A percentile compares a stretch with the other conserved stretches of the same genome.
Evolutionary conservation across 257 asterid genomes (phyloP).

Genomic region (Solanum medicagineum): DNA sequence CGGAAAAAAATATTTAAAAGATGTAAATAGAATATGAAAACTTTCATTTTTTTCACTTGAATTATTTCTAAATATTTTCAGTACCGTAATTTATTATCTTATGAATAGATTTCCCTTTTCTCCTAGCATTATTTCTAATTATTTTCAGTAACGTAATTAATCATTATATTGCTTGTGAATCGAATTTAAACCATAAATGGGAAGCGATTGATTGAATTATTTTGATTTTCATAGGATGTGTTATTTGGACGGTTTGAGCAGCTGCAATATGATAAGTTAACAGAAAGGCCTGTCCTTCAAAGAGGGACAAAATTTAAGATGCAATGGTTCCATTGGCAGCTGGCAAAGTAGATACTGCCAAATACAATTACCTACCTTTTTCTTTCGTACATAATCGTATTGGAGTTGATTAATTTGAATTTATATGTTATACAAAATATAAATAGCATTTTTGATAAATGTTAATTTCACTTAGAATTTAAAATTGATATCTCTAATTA

Average conservation of each 20-base stretch:
- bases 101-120: background rate
- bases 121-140: background rate
- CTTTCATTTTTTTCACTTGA: background rate
- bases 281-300: background rate
- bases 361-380: background rate
- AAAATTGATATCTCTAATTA: no score
- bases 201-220: background rate
- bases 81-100: background rate
- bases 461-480: no score
- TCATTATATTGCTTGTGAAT: background rate
- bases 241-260: background rate
- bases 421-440: no score
- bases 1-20: background rate
- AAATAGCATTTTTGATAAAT: no score
- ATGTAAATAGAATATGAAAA: background rate
- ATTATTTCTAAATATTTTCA: background rate
- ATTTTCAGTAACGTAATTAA: background rate
- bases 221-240: background rate
- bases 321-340: background rate
- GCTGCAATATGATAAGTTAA: background rate
- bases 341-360: background rate
- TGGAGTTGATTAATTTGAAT: no score
- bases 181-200: background rate
- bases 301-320: background rate
- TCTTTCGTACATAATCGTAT: no score